Percentiles rank a stretch among this genome's conserved stretches.
phyloP scores from a whole-genome alignment of 148 eudicot species.

The Rhododendron vialii region DNA sequence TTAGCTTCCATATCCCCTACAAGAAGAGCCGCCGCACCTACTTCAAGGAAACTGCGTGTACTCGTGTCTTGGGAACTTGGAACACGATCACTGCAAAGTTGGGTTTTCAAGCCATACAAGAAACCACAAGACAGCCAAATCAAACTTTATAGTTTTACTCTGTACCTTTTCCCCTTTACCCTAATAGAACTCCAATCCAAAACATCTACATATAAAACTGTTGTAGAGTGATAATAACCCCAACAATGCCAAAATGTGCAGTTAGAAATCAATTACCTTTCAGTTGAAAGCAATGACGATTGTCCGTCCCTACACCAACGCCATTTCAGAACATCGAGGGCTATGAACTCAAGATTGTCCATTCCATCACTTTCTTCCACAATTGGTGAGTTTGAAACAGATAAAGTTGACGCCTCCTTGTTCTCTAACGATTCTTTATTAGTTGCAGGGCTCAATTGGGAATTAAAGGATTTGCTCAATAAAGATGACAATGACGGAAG shows the following conservation, averaged over 20 bases:
- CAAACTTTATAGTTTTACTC: background rate
- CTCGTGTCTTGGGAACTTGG: conserved; percentile 52
- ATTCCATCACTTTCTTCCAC: conserved; percentile 55
- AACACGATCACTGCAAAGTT: conserved; percentile 53
- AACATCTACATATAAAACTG: background rate
- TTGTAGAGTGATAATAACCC: background rate
- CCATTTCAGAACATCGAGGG: conserved; percentile 85
- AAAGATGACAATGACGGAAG: conserved; percentile 90
- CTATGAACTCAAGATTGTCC: conserved; percentile 66
- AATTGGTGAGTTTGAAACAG: conserved; percentile 61
- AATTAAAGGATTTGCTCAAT: conserved; percentile 86
- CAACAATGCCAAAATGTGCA: background rate
- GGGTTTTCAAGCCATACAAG: conserved; percentile 12
- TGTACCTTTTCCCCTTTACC: background rate
- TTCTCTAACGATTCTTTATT: conserved; percentile 61
- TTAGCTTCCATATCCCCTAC: conserved; percentile 82
- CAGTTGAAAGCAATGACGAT: conserved; percentile 45
- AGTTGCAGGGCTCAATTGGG: conserved; percentile 72
- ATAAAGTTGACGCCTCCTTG: conserved; percentile 50
- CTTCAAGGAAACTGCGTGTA: conserved; percentile 77
- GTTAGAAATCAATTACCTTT: conserved; percentile 49
- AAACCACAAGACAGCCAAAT: background rate
- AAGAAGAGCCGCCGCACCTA: conserved; percentile 95
- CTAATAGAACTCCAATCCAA: background rate
- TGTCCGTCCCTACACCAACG: conserved; percentile 80